phyloP scores from a whole-genome alignment of 768 basidiomycete species.

The Lyophyllum atratum region DNA sequence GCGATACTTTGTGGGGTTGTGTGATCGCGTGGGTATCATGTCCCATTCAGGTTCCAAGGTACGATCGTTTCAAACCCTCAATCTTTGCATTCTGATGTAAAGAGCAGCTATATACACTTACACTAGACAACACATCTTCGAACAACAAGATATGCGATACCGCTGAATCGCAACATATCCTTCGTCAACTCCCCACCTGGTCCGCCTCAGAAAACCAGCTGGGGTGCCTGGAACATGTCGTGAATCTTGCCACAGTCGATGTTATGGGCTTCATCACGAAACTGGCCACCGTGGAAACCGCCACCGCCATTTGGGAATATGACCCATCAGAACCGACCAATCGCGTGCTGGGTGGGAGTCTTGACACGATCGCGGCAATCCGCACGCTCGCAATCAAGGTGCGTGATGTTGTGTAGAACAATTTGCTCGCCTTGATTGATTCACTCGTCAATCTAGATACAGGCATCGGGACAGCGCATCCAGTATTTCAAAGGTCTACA shows the following conservation, averaged over 20 bases:
- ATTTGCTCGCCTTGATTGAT: not conserved
- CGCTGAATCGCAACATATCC: conserved; percentile 14
- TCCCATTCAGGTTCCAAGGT: conserved; percentile 21
- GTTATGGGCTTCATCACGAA: conserved; percentile 31
- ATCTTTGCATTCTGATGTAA: not conserved
- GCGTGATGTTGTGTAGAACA: conserved; percentile 4
- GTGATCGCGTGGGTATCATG: conserved; percentile 26
- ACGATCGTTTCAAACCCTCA: not conserved
- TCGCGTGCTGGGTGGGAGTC: conserved; percentile 20
- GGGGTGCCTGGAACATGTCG: conserved; percentile 26
- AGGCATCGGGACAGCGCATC: conserved; percentile 23
- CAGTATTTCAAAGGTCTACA: conserved; percentile 26
- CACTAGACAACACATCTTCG: conserved; percentile 24
- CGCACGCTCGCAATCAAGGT: conserved; percentile 31
- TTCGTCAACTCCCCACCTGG: conserved; percentile 13
- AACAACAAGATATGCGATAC: conserved; percentile 21
- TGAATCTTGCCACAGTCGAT: conserved; percentile 26
- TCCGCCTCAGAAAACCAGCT: conserved; percentile 18
- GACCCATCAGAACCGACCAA: conserved; percentile 24
- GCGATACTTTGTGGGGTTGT: conserved; percentile 23
- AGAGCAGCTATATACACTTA: conserved; percentile 20
- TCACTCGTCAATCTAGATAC: conserved; percentile 17
- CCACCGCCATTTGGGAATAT: conserved; percentile 34
- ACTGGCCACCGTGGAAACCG: conserved; percentile 23
- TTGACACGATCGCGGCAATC: conserved; percentile 30